Evolutionary conservation across 2,329 filamentous ascomycete species (phyloP), one percentile per base, ranked within the genome.

Genomic region (Hypoxylon sp.): DNA sequence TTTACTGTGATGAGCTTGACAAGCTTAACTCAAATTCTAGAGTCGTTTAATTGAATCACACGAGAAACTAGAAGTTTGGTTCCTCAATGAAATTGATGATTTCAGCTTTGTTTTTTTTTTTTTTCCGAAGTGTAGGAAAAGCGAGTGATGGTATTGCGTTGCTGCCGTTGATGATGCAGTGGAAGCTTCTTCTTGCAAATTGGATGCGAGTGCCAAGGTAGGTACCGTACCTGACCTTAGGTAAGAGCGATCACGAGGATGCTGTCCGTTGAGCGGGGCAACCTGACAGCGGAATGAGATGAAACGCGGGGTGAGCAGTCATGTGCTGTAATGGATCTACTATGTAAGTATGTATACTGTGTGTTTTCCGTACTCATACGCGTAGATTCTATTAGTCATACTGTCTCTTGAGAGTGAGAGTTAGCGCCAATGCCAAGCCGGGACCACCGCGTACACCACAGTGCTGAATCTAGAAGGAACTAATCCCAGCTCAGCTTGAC

Each of bases 161-260:
- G 52, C 25, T 32, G 46, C 37, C 41, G 39, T 52, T n/a, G 61
- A 48, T 30, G 54, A 43, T 37, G 56, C 46, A 45, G n/a, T 23
- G 19, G 14, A 46, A 54, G 41, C 46, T 64, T 30, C 32, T 34
- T 6, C 25, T 43, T 30, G 37, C 30, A 51, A 50, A 54, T 43
- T 60, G 45, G 34, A 51, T 39, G n/a, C 34, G 34, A 60, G 55
- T 60, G 27, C 46, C 23, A 51, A 45, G 32, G 55, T 60, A 55
- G 23, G 43, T 56, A 56, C 47, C 37, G 53, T 63, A 48, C 53
- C 53, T 63, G 47, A 61, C 54, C 45, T 59, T 57, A 68, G 59
- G 65, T 63, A 69, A 67, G 60, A 61, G 41, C 23, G 65, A 67
- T 67, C 63, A 69, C 67, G 67, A 69, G 67, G 67, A 53, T 67